phyloP scores from a whole-genome alignment of 495 filamentous ascomycete species.

The Penicillium cinerascens region DNA sequence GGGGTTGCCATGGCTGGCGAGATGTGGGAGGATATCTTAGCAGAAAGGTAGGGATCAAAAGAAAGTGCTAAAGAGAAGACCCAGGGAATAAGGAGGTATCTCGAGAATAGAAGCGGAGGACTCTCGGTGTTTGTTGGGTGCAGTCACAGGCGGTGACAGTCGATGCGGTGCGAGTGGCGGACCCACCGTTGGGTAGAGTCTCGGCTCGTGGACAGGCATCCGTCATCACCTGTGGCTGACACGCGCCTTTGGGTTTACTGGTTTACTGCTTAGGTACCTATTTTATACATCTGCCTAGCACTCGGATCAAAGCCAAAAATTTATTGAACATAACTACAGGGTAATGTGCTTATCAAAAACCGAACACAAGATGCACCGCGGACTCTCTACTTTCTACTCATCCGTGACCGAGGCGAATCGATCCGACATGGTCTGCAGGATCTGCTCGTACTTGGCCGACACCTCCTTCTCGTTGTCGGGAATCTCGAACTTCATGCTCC shows the following conservation, averaged over 20 bases:
- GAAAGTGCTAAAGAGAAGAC: slow-evolving; percentile 4
- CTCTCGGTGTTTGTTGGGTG: slow-evolving; percentile 21
- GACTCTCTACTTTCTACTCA: slow-evolving; percentile 59
- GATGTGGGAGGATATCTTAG: slow-evolving; percentile 9
- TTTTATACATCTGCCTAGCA: not conserved
- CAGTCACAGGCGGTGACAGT: slow-evolving; percentile 4
- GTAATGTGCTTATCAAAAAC: slow-evolving; percentile 35
- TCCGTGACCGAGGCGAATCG: slow-evolving; percentile 92
- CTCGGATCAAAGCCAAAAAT: slow-evolving; percentile 5
- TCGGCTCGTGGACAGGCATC: not conserved
- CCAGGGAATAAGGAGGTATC: slow-evolving; percentile 5
- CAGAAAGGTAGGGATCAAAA: not conserved
- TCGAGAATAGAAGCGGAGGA: slow-evolving; percentile 19
- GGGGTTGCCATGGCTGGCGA: slow-evolving; percentile 49
- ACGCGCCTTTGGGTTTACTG: too few relatives aligned
- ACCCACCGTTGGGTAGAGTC: not conserved
- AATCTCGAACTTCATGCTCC: slow-evolving; percentile 95
- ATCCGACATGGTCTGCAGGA: slow-evolving; percentile 87
- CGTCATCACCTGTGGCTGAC: too few relatives aligned
- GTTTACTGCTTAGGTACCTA: too few relatives aligned
- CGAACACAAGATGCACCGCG: slow-evolving; percentile 20
- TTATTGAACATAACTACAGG: slow-evolving; percentile 37
- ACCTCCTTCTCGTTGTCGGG: slow-evolving; percentile 72
- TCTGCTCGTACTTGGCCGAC: slow-evolving; percentile 86
- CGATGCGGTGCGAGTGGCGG: slow-evolving; percentile 29